phyloP scores from a whole-genome alignment of 2,329 filamentous ascomycete genomes.

The Pseudovirgaria hyperparasitica region DNA sequence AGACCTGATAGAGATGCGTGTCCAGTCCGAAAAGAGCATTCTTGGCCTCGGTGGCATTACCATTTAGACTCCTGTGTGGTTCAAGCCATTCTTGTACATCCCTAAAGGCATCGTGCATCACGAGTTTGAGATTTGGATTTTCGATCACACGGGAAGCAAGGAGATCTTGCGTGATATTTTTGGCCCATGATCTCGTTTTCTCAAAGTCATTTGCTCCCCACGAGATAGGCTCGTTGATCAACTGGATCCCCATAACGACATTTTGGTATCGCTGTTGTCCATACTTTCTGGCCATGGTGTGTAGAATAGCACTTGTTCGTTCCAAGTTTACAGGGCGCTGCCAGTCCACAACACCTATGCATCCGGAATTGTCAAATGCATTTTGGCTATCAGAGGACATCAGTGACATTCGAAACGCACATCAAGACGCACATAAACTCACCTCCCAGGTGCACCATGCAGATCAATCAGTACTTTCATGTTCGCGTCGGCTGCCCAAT shows the following conservation, averaged over 20 bases:
- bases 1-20: slow-evolving; percentile 33
- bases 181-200: slow-evolving; percentile 21
- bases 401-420: too few species aligned
- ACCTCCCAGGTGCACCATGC: slow-evolving; percentile 39
- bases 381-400: too few species aligned
- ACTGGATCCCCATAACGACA: slow-evolving; percentile 30
- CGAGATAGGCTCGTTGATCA: slow-evolving; percentile 32
- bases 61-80: slow-evolving; percentile 15
- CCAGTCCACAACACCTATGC: slow-evolving; percentile 14
- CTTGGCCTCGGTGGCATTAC: slow-evolving; percentile 10
- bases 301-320: slow-evolving; percentile 24
- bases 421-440: too few species aligned
- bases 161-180: slow-evolving; percentile 24
- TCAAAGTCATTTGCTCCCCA: slow-evolving; percentile 22
- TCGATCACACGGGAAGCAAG: slow-evolving; percentile 11
- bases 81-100: slow-evolving; percentile 18
- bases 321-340: slow-evolving; percentile 23
- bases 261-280: slow-evolving; percentile 24
- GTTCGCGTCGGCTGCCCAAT: slow-evolving; percentile 32
- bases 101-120: slow-evolving; percentile 29
- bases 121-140: slow-evolving; percentile 21
- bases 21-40: slow-evolving; percentile 29
- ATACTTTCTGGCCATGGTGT: slow-evolving; percentile 28
- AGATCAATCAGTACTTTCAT: slow-evolving; percentile 39
- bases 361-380: slow-evolving; percentile 31